These are phyloP conservation scores for Penicillium subrubescens DNA, from an alignment of 495 filamentous ascomycete species.

Conservation along the genomic window DNA sequence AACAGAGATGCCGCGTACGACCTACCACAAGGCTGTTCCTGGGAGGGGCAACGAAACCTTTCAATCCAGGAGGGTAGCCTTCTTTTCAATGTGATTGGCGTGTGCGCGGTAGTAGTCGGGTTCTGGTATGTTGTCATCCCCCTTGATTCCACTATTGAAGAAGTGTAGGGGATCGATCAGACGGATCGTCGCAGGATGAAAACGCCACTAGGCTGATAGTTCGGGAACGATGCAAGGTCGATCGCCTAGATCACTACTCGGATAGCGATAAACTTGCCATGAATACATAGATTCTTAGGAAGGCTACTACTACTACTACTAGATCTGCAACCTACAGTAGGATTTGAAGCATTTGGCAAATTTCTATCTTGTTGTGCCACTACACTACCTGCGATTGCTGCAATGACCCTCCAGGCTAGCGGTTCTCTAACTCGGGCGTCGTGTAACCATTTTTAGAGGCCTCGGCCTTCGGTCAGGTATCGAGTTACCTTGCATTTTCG, in stretches of 20 bases:
- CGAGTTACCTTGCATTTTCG: background rate
- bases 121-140: conserved; percentile 21
- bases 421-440: background rate
- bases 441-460: background rate
- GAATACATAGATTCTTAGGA: background rate
- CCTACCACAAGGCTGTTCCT: conserved; percentile 11
- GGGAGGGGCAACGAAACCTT: conserved; percentile 2
- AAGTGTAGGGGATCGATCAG: conserved; percentile 23
- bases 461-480: background rate
- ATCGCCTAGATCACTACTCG: conserved; percentile 7
- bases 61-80: conserved; percentile 7
- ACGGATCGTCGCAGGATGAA: conserved; percentile 18
- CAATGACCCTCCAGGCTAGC: background rate
- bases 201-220: conserved; percentile 26
- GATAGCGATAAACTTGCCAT: background rate
- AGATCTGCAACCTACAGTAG: background rate
- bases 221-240: conserved; percentile 26
- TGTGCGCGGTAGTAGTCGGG: background rate
- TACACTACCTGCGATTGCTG: background rate
- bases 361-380: background rate
- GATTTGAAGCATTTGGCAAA: background rate
- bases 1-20: conserved; percentile 18
- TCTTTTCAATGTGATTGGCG: background rate
- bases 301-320: too few relatives aligned
- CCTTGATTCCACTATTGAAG: conserved; percentile 23